Evolutionary conservation across 768 basidiomycete species (phyloP), one percentile per base, ranked within the genome.

Genomic region (Auricularia heimuer): DNA sequence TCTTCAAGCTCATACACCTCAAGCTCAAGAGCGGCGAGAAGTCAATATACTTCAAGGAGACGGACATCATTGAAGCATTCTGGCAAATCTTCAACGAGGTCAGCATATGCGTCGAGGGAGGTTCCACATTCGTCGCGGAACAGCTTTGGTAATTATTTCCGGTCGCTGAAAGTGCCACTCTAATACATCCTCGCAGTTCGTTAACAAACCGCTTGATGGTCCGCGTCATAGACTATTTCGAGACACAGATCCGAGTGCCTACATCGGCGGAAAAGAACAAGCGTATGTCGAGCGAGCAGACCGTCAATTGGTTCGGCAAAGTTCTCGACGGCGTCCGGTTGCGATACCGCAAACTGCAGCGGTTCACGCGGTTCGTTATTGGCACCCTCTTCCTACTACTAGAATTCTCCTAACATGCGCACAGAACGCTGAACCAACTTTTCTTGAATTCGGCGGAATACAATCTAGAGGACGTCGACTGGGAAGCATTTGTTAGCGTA

Each of bases 391-490:
- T 62, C 62, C 33, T 44, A 62, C 39, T 42, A 14, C 39, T 42
- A 14, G 39, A 42, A 29, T 62, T 33, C 29, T 33, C 29, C 61
- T 63, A 61, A 66, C 69, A 56, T 61, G 45, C 51, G 33, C 10
- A 18, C 65, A 89, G 88, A 67, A 84, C 84, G 3, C 78, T 89
- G 56, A 88, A 90, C 0, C 91, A 93, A 69, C 85, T 92, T 60
- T 95, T 95, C 78, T 90, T 90, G 71, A 97, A 95, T 74, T 91
- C 94, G 4, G 90, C 93, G 0, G 94, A 97, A 73, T 98, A 95
- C 71, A 83, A 80, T 66, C 80, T 98, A 37, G 89, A 92, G 65
- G 80, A 85, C 64, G 77, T 88, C 44, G 80, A 87, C 54, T 77
- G 95, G 65, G 89, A 90, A 62, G 80, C 81, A n/a, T 90, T 96